phyloP scores from a whole-genome alignment of 441 rosid species.

The Aquilaria agallochum region DNA sequence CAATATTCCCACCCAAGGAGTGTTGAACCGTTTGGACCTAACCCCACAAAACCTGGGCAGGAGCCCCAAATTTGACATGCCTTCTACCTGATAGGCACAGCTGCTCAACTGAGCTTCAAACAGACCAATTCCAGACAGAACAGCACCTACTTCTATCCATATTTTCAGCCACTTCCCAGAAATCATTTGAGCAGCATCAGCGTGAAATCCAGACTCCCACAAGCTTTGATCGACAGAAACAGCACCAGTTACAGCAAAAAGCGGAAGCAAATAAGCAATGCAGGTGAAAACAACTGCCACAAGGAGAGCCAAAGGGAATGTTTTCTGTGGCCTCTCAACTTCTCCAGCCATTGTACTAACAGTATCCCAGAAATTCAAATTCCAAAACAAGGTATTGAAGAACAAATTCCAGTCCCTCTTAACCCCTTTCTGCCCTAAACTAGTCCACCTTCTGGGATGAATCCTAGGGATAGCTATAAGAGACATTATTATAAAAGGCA shows the following conservation, averaged over 20 bases:
- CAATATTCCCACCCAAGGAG: slow-evolving; percentile 84
- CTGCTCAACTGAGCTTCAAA: slow-evolving; percentile 60
- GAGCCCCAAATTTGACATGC: slow-evolving; percentile 51
- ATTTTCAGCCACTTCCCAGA: slow-evolving; percentile 58
- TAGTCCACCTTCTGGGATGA: slow-evolving; percentile 59
- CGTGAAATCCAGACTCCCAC: slow-evolving; percentile 54
- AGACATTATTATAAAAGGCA: slow-evolving; percentile 69
- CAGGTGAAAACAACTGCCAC: slow-evolving; percentile 56
- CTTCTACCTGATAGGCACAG: slow-evolving; percentile 48
- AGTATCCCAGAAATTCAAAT: slow-evolving; percentile 82
- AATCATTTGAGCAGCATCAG: slow-evolving; percentile 43
- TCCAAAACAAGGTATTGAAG: slow-evolving; percentile 87
- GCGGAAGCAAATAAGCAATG: slow-evolving; percentile 63
- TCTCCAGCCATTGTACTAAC: slow-evolving; percentile 84
- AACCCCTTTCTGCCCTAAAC: slow-evolving; percentile 50
- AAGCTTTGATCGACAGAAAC: slow-evolving; percentile 35
- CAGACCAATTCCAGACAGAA: slow-evolving; percentile 45
- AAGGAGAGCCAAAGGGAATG: slow-evolving; percentile 60
- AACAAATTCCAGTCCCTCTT: slow-evolving; percentile 71
- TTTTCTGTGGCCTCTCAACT: slow-evolving; percentile 68
- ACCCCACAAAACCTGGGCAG: slow-evolving; percentile 42
- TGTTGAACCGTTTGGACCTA: slow-evolving; percentile 58
- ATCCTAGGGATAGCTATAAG: slow-evolving; percentile 65
- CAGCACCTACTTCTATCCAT: slow-evolving; percentile 49
- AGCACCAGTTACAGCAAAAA: slow-evolving; percentile 64